Conservation (phyloP, 257 asterid species). For the Gynochthodes officinalis region DNA sequence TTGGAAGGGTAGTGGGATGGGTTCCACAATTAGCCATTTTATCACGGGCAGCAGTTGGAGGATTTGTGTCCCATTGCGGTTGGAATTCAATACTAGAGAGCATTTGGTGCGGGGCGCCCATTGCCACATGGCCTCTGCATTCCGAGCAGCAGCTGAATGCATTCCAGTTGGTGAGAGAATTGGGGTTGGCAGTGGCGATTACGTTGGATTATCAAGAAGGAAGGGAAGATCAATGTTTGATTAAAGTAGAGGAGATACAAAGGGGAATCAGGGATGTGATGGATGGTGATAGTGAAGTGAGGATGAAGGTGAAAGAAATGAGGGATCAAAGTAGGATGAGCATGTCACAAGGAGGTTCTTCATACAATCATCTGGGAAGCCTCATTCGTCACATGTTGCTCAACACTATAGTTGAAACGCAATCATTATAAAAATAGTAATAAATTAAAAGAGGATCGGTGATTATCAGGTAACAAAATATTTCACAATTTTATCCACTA, state of each 20-base stretch:
- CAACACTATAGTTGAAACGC: too few species aligned
- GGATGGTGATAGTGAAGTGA: constrained; percentile 33
- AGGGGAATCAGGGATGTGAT: constrained; percentile 39
- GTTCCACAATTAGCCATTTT: too few species aligned
- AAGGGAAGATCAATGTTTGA: constrained; percentile 14
- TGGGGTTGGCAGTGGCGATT: constrained; percentile 44
- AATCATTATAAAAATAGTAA: too few species aligned
- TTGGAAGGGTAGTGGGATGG: too few species aligned
- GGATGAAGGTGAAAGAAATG: constrained; percentile 34
- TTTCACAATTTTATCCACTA: too few species aligned
- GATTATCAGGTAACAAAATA: too few species aligned
- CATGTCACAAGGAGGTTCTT: constrained; percentile 47
- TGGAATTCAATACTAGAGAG: too few species aligned
- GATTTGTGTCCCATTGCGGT: too few species aligned
- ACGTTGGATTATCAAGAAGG: constrained; percentile 34
- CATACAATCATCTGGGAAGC: constrained; percentile 28
- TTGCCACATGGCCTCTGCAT: constrained; percentile 60
- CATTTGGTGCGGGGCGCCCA: too few species aligned
- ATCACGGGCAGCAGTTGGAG: too few species aligned
- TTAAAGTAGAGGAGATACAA: constrained; percentile 35
- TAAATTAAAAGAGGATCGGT: too few species aligned
- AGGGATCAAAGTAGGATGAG: constrained; percentile 35
- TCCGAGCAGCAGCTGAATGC: constrained; percentile 64
- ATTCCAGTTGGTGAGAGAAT: constrained; percentile 51
- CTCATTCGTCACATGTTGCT: constrained; percentile 17